Conservation (phyloP, 2,329 filamentous ascomycete species). For the Chaetomium olivaceum region DNA sequence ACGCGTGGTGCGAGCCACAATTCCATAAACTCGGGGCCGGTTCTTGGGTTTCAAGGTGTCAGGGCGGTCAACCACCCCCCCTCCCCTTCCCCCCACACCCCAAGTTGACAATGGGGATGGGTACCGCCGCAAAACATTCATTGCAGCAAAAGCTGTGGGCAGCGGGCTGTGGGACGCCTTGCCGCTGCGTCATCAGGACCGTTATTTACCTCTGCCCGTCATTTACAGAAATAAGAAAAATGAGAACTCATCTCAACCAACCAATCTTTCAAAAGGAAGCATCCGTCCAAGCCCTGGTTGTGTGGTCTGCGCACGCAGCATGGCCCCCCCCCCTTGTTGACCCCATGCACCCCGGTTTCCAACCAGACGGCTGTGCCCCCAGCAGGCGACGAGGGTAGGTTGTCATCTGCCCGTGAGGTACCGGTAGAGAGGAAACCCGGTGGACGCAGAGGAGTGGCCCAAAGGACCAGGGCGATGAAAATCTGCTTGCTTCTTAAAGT, state of each 20-base stretch:
- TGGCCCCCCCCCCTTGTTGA: conserved; percentile 27
- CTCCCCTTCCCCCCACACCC: neutral
- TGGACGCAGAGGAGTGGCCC: conserved; percentile 4
- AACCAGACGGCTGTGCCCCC: conserved; percentile 9
- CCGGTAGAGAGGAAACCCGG: conserved; percentile 28
- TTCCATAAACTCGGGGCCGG: conserved; percentile 27
- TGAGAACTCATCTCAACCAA: conserved; percentile 27
- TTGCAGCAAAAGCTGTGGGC: neutral
- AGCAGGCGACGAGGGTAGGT: neutral
- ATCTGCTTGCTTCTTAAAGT: conserved; percentile 1
- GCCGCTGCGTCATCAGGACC: conserved; percentile 17
- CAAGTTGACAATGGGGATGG: neutral
- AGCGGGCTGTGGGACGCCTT: neutral
- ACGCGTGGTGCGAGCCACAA: conserved; percentile 22
- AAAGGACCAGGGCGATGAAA: conserved; percentile 6
- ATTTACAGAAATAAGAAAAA: conserved; percentile 19
- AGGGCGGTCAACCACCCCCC: neutral
- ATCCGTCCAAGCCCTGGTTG: conserved; percentile 31
- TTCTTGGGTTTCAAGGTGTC: conserved; percentile 21
- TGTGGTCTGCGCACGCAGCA: conserved; percentile 34
- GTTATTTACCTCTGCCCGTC: conserved; percentile 18
- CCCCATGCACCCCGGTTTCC: conserved; percentile 30
- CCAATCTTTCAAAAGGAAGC: conserved; percentile 30
- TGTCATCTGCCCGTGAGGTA: conserved; percentile 13
- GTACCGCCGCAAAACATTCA: neutral